phyloP scores from a whole-genome alignment of 148 eudicot genomes.

The Chenopodium quinoa region DNA sequence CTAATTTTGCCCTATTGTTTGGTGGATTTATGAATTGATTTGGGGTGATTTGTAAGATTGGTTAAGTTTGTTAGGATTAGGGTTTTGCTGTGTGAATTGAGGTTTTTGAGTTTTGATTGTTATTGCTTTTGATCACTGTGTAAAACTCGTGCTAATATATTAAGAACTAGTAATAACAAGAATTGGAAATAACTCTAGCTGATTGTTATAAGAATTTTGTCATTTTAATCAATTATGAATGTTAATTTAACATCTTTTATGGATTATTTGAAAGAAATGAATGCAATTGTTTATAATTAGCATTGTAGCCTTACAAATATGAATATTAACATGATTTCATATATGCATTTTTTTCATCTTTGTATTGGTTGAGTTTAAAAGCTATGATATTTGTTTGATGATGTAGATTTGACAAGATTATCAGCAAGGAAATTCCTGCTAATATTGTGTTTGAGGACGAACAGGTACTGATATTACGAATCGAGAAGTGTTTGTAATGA shows the following conservation, averaged over 20 bases:
- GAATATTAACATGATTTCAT: no score
- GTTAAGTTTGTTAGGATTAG: background rate
- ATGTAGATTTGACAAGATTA: constrained; percentile 91
- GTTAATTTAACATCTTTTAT: background rate
- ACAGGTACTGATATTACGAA: constrained; percentile 39
- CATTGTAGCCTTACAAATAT: no score
- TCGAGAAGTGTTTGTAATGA: no score
- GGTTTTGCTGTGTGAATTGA: constrained; percentile 13
- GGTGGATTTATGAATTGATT: background rate
- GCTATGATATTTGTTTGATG: constrained; percentile 8
- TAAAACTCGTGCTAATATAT: background rate
- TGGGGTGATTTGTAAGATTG: constrained; percentile 3
- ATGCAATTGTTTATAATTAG: background rate
- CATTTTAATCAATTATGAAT: no score
- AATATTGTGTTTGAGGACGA: constrained; percentile 84
- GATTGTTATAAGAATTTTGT: background rate
- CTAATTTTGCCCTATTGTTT: background rate
- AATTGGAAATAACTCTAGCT: background rate
- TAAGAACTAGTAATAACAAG: background rate
- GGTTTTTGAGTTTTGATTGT: background rate
- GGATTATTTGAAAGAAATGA: background rate
- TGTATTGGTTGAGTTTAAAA: background rate
- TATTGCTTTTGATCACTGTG: constrained; percentile 2
- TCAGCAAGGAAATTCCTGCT: constrained; percentile 92
- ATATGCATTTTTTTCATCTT: background rate